Evolutionary conservation across 2,329 filamentous ascomycete species (phyloP).

Genomic region (Cryphonectria radicalis): DNA sequence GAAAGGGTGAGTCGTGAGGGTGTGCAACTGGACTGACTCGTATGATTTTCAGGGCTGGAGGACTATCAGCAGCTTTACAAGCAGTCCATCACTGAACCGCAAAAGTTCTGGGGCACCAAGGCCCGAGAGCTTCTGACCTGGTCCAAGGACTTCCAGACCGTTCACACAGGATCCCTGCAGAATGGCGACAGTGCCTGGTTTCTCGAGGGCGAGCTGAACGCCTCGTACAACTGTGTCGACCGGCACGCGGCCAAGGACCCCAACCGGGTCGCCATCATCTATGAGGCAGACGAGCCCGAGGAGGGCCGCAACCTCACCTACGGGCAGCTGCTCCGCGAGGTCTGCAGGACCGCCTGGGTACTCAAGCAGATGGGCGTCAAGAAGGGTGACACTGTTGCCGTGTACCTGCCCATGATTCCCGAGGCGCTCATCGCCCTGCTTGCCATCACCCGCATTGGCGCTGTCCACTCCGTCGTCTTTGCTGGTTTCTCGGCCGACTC

Average conservation of each 20-base stretch:
- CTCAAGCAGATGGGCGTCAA: slow-evolving; percentile 94
- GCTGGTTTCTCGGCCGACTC: slow-evolving; percentile 97
- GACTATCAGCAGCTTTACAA: slow-evolving; percentile 72
- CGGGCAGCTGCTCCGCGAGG: slow-evolving; percentile 87
- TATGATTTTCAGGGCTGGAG: slow-evolving; percentile 56
- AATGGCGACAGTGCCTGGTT: slow-evolving; percentile 94
- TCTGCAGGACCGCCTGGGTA: slow-evolving; percentile 83
- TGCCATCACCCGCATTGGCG: slow-evolving; percentile 89
- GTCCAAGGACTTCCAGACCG: slow-evolving; percentile 90
- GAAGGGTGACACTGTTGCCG: slow-evolving; percentile 96
- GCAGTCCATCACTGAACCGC: slow-evolving; percentile 87
- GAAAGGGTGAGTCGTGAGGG: not conserved
- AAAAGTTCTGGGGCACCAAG: slow-evolving; percentile 86
- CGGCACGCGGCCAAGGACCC: slow-evolving; percentile 96
- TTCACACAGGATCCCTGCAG: slow-evolving; percentile 74
- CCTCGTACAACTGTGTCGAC: slow-evolving; percentile 96
- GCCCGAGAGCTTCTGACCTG: slow-evolving; percentile 90
- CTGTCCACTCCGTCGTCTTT: slow-evolving; percentile 96
- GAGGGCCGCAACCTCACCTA: slow-evolving; percentile 93
- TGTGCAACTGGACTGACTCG: slow-evolving; percentile 15
- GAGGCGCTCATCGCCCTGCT: slow-evolving; percentile 91
- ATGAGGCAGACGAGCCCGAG: slow-evolving; percentile 89
- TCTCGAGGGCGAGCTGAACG: slow-evolving; percentile 89
- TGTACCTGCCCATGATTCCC: slow-evolving; percentile 99
- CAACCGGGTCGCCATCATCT: slow-evolving; percentile 93